A percentile compares a stretch with the other conserved stretches of the same genome.
These are phyloP conservation scores for Rhodotorula sp. DNA, from an alignment of 1,284 basidiomycete genomes.

Conservation along the genomic window DNA sequence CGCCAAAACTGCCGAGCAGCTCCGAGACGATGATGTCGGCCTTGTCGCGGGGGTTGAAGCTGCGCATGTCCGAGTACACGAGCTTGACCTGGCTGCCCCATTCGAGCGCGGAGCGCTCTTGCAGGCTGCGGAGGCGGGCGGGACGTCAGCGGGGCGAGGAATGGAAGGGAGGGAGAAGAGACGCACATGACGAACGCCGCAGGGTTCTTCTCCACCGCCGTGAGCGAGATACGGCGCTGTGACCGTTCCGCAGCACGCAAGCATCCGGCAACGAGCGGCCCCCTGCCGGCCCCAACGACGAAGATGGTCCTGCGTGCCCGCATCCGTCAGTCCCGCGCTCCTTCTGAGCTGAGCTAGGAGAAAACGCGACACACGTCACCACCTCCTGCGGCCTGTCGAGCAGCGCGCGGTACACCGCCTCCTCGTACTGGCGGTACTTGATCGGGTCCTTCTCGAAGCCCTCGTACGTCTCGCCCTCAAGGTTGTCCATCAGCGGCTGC, in stretches of 20 bases:
- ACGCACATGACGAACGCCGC: constrained; percentile 87
- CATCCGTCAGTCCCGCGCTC: neutral
- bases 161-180: neutral
- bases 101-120: constrained; percentile 73
- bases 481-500: constrained; percentile 93
- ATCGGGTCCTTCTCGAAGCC: constrained; percentile 97
- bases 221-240: constrained; percentile 63
- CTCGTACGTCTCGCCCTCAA: constrained; percentile 93
- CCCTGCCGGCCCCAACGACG: constrained; percentile 92
- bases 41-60: constrained; percentile 72
- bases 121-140: constrained; percentile 60
- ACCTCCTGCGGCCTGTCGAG: constrained; percentile 64
- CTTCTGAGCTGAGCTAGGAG: too few relatives aligned
- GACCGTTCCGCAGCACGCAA: constrained; percentile 76
- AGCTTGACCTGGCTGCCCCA: constrained; percentile 83
- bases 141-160: constrained; percentile 2
- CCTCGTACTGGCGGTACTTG: constrained; percentile 94
- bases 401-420: constrained; percentile 83
- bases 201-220: constrained; percentile 95
- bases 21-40: constrained; percentile 96
- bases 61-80: constrained; percentile 91
- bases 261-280: constrained; percentile 86
- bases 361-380: constrained; percentile 58
- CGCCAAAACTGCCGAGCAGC: constrained; percentile 93
- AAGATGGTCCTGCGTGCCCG: constrained; percentile 66